A percentile compares a stretch with the other conserved stretches of the same genome.
Conservation (phyloP, 1,284 basidiomycete genomes). For the Malassezia furfur region DNA sequence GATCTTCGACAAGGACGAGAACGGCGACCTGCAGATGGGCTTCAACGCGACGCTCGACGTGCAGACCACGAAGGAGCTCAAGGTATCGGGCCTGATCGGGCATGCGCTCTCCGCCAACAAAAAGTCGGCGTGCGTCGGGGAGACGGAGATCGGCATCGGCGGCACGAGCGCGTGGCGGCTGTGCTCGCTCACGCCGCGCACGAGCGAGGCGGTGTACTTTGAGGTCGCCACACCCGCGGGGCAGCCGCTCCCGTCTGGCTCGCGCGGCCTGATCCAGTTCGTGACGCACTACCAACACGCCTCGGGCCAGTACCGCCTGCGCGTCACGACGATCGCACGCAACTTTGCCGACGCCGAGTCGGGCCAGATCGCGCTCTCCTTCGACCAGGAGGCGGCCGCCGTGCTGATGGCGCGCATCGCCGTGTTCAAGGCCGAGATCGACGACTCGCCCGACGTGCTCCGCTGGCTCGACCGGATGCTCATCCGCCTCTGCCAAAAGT, state of each 20-base stretch:
- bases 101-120: conserved; percentile 95
- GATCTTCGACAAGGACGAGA: conserved; percentile 84
- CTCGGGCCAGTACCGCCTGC: conserved; percentile 82
- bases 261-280: conserved; percentile 92
- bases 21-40: conserved; percentile 88
- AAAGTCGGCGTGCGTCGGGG: conserved; percentile 91
- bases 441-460: conserved; percentile 92
- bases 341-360: conserved; percentile 96
- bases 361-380: conserved; percentile 80
- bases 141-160: conserved; percentile 98
- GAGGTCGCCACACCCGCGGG: conserved; percentile 98
- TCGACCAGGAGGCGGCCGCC: conserved; percentile 96
- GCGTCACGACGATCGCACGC: conserved; percentile 91
- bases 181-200: conserved; percentile 77
- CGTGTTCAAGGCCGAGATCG: conserved; percentile 98
- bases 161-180: conserved; percentile 99
- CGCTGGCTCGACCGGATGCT: conserved; percentile 98
- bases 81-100: conserved; percentile 93
- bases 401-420: conserved; percentile 98
- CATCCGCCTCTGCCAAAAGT: conserved; percentile 96
- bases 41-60: conserved; percentile 99
- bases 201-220: conserved; percentile 88
- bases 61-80: conserved; percentile 95
- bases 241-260: conserved; percentile 79
- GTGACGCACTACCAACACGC: conserved; percentile 98